Base-by-base conservation (phyloP, 345 rosid genomes). In the Microcos paniculata region DNA sequence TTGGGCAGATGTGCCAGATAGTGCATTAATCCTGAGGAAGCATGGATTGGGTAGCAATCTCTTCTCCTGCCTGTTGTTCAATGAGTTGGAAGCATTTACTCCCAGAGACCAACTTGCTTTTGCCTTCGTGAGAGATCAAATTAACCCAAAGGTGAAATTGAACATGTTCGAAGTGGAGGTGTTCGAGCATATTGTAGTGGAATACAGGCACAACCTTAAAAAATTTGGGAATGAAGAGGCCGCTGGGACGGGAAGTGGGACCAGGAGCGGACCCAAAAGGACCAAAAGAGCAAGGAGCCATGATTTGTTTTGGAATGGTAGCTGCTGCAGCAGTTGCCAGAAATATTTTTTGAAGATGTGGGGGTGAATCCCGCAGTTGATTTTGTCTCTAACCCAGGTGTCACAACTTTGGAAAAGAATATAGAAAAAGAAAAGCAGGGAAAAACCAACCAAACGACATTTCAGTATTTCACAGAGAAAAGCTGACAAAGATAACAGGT, bases 81-180 rank as follows among this genome's bases (percentile, higher is more conserved):
- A 93, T 38, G 96, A 93, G 77, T 75, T 91, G 71, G 94, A 91
- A 73, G 96, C 89, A 45, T 95, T 95, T 67, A 93, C 89, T 86
- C 96, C 89, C 0, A 83, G 97, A 80, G 98, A 93, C 80, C 98
- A 91, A 62, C 69, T 91, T 74, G 90, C 97, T 6, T 93, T 95
- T 72, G 92, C 97, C 15, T 91, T 78, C 61, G 88, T 93, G 79
- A 83, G 97, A 65, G 97, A 93, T 80, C 71, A 57, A 2, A 84
- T 90, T 84, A 83, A 71, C 42, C 96, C 91, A 0, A 84, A 82
- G 87, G 67, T 87, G 61, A 86, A 82, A 77, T 15, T 91, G 72
- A 90, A 93, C 87, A 89, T 95, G 96, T 89, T 95, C 79, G 92
- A 89, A 13, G 90, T 85, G 6, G 93, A 93, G 77, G 94, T 91